Conservation (phyloP, 768 basidiomycete genomes). For the Tricholoma furcatifolium region DNA sequence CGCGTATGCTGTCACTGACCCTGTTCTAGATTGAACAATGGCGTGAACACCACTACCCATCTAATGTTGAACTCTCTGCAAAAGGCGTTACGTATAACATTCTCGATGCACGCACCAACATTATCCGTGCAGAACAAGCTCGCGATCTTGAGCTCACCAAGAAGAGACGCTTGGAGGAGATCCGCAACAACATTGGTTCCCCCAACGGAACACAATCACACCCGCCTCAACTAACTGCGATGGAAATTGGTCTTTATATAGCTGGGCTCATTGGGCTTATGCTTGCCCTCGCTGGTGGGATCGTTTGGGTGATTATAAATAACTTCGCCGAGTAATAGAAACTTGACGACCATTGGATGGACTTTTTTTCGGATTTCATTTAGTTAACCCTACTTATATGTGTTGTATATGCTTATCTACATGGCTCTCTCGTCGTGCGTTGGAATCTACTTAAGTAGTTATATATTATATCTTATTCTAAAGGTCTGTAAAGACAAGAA, state of each 20-base stretch:
- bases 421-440: neutral
- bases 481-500: neutral
- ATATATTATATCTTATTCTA: neutral
- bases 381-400: neutral
- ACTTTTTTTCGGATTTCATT: neutral
- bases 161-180: slow-evolving; percentile 28
- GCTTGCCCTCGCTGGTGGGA: slow-evolving; percentile 6
- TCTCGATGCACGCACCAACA: slow-evolving; percentile 54
- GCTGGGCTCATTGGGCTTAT: slow-evolving; percentile 15
- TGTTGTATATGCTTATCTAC: neutral
- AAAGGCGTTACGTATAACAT: slow-evolving; percentile 37
- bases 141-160: slow-evolving; percentile 34
- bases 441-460: slow-evolving; percentile 4
- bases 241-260: slow-evolving; percentile 31
- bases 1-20: slow-evolving; percentile 10
- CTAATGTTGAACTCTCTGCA: slow-evolving; percentile 61
- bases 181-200: slow-evolving; percentile 17
- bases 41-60: slow-evolving; percentile 92
- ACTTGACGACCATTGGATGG: neutral
- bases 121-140: slow-evolving; percentile 46
- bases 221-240: slow-evolving; percentile 12
- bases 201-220: neutral
- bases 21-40: slow-evolving; percentile 80
- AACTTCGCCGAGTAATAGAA: slow-evolving; percentile 4
- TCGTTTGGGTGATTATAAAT: slow-evolving; percentile 15